Base-by-base conservation (phyloP, 495 filamentous ascomycete genomes). In the Clohesyomyces aquaticus region DNA sequence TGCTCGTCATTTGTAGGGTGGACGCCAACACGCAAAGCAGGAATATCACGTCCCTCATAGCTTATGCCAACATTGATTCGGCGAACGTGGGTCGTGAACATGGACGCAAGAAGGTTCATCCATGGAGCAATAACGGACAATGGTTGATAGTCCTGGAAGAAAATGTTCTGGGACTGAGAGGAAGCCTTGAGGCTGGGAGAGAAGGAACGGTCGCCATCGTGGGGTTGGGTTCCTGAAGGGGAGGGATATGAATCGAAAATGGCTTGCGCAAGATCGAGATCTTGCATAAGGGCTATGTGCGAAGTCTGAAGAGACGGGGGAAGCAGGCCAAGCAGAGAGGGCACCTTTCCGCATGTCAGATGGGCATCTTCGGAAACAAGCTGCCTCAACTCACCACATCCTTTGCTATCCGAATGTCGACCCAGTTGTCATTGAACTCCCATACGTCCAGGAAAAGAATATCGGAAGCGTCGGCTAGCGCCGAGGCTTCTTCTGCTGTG, bases 101-200 rank as follows among this genome's bases (percentile, higher is more conserved):
- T 88, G 22, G 91, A 91, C 19, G 88, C 83, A 66, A 97, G 83
- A 27, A 97, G 78, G 27, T 84, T 86, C 91, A 98, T 91, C 94
- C 94, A 98, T 41, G 87, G 88, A 0, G 77, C 71, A 68, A 94
- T 88, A 29, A 94, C 89, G 3, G 87, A 84, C 3, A 91, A 76
- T 3, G 91, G 89, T 68, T 93, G 91, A 73, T 95, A 96, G 51
- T 96, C 85, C 22, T 80, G 79, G 76, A 98, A 98, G 75, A 96
- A 96, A 23, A 94, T 76, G 70, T 91, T 70, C 61, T 72, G 43
- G 43, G 72, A 69, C 60, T 53, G 57, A 2, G 64, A 53, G 21
- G 55, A 49, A 12, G 55, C 26, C 22, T 63, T 47, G 12, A 59
- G 68, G 52, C 43, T 48, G 71, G 74, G 69, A 76, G 68, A 67